Conservation (phyloP, 2,329 filamentous ascomycete species). For the Cadophora sp. region DNA sequence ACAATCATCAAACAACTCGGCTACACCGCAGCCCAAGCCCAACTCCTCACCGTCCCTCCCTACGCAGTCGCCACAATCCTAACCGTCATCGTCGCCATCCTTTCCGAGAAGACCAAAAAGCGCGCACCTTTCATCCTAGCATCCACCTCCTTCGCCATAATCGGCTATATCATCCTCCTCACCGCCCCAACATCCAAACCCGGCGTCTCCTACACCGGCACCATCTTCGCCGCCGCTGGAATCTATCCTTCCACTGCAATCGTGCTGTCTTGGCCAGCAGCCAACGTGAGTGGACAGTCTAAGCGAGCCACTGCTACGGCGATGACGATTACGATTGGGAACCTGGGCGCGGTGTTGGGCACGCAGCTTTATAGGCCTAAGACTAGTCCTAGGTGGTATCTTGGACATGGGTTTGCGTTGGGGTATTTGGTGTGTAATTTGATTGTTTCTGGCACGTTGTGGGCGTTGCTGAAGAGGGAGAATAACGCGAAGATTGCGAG, state of each 20-base stretch:
- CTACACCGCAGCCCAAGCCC: slow-evolving; percentile 55
- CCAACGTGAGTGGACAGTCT: slow-evolving; percentile 74
- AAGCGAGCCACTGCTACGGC: slow-evolving; percentile 73
- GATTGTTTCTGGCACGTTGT: slow-evolving; percentile 58
- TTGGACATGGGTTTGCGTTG: slow-evolving; percentile 72
- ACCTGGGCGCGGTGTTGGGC: slow-evolving; percentile 70
- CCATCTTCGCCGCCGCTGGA: slow-evolving; percentile 68
- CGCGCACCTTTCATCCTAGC: slow-evolving; percentile 61
- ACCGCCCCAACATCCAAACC: slow-evolving; percentile 43
- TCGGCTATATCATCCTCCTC: slow-evolving; percentile 62
- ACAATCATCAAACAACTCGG: slow-evolving; percentile 56
- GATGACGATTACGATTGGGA: slow-evolving; percentile 76
- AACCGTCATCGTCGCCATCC: slow-evolving; percentile 53
- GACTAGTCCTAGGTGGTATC: slow-evolving; percentile 66
- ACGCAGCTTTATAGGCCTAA: slow-evolving; percentile 71
- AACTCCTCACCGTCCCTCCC: slow-evolving; percentile 56
- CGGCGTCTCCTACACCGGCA: slow-evolving; percentile 60
- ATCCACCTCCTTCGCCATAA: slow-evolving; percentile 60
- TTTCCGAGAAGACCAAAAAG: slow-evolving; percentile 51
- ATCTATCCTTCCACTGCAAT: slow-evolving; percentile 72
- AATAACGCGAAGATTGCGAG: slow-evolving; percentile 59
- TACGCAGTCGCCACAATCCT: slow-evolving; percentile 65
- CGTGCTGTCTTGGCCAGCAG: slow-evolving; percentile 72
- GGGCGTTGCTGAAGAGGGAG: slow-evolving; percentile 60
- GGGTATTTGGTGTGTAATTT: slow-evolving; percentile 68